Evolutionary conservation across 1,284 basidiomycete species (phyloP), one percentile per base, ranked within the genome.

Genomic region (Rhodotorula sp.): DNA sequence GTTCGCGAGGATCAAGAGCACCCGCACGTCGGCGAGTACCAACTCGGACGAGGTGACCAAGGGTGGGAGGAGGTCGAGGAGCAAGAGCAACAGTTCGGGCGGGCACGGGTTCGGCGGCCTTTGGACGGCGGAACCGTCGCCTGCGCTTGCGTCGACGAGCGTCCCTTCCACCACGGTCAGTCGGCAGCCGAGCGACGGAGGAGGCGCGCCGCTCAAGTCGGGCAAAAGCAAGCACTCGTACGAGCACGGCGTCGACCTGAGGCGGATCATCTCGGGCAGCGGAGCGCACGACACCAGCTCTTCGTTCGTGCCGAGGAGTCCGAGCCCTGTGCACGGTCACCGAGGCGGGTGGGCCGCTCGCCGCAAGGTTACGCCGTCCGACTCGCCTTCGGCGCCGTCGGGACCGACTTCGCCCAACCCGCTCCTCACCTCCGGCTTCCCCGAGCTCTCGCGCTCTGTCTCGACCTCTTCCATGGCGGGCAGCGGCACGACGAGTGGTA

Each of bases 1-100:
- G 2, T 74, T 74, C 29, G 52, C 68, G 15, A 64, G 68, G 24
- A 74, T 70, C 62, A 72, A 67, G 57, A 63, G 70, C 52, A 66
- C 56, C 7, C 70, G 73, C 9, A 62, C 60, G n/a, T 59, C 46
- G 11, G 56, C 54, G 4, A 62, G 53, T 39, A 59, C 64, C 24
- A 58, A 57, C 39, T 53, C 59, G 47, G 65, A 70, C 27, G 68
- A 55, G 9, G 8, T 34, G 20, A 11, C 51, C 30, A 57, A 62
- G 29, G 51, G 46, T 27, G 68, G 59, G 5, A 30, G 51, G 19
- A 57, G 70, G 11, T 66, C 66, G 9, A 36, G 73, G 19, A 70
- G 63, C 68, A 74, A 74, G 68, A 72, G 70, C 61, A 68, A 59
- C n/a, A 72, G 70, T 52, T 74, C 73, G 63, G 65, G 59, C 9